phyloP scores from a whole-genome alignment of 768 basidiomycete species.

The Leccinum pellstonianum region DNA sequence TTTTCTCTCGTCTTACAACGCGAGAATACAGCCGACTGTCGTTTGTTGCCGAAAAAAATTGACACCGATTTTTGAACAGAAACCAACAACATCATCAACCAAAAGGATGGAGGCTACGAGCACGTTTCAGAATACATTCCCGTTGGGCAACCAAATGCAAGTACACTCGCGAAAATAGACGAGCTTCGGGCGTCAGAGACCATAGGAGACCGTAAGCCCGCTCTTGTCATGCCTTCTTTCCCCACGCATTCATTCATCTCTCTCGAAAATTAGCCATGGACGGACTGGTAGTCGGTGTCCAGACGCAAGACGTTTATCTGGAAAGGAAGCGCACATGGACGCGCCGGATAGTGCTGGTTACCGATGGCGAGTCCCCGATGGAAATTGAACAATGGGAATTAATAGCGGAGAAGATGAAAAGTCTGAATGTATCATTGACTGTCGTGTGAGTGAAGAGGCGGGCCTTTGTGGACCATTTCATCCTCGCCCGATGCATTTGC shows the following conservation, averaged over 20 bases:
- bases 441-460: conserved; percentile 57
- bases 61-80: conserved; percentile 36
- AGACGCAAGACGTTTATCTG: conserved; percentile 71
- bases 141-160: conserved; percentile 62
- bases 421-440: conserved; percentile 54
- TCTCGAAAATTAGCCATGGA: conserved; percentile 61
- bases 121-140: conserved; percentile 69
- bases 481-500: background rate
- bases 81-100: conserved; percentile 64
- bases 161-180: conserved; percentile 65
- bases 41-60: background rate
- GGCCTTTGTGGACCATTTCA: background rate
- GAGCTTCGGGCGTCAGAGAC: conserved; percentile 53
- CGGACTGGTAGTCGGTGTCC: conserved; percentile 81
- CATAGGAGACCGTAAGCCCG: conserved; percentile 62
- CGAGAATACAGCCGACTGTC: background rate
- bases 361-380: conserved; percentile 78
- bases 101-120: conserved; percentile 67
- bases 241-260: background rate
- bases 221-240: background rate
- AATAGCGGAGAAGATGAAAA: conserved; percentile 63
- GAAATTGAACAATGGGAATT: conserved; percentile 75
- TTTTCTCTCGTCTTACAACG: background rate
- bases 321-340: conserved; percentile 79
- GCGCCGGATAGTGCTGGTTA: conserved; percentile 78